phyloP scores from a whole-genome alignment of 768 basidiomycete genomes.

The Strobilomyces confusus region DNA sequence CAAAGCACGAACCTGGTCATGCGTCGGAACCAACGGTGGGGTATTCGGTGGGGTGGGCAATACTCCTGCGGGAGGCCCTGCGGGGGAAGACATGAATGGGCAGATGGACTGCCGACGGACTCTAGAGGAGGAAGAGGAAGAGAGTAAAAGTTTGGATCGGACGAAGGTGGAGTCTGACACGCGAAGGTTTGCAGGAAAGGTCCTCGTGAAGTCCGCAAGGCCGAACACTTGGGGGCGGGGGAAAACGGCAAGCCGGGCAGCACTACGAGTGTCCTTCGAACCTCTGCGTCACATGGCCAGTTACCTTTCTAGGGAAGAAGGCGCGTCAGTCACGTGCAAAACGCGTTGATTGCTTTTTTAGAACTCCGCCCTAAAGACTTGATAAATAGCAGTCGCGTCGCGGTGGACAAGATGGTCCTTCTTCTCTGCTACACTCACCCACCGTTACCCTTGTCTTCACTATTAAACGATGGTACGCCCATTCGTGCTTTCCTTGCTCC shows the following conservation, averaged over 20 bases:
- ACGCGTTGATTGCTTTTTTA: conserved; percentile 31
- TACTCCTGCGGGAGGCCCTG: conserved; percentile 34
- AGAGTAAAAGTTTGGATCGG: conserved; percentile 11
- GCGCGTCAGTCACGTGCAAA: conserved; percentile 34
- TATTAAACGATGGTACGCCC: conserved; percentile 32
- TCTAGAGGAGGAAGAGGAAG: conserved; percentile 1
- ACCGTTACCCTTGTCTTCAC: conserved; percentile 11
- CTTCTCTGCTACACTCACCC: conserved; percentile 17
- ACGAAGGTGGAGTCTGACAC: conserved; percentile 13
- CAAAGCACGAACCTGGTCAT: conserved; percentile 58
- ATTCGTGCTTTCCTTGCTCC: not conserved
- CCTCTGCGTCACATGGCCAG: conserved; percentile 13
- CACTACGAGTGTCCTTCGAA: conserved; percentile 7
- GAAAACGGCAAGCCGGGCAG: conserved; percentile 10
- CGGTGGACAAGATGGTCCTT: not conserved
- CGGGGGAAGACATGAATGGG: conserved; percentile 30
- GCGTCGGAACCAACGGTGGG: conserved; percentile 55
- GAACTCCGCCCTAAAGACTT: conserved; percentile 29
- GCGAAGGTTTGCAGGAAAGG: conserved; percentile 19
- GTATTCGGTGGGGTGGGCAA: conserved; percentile 31
- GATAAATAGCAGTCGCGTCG: conserved; percentile 32
- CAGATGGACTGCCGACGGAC: conserved; percentile 27
- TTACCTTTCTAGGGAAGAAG: conserved; percentile 18
- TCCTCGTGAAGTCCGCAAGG: conserved; percentile 34
- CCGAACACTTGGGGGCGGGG: conserved; percentile 4